These are phyloP conservation scores for Talaromyces verruculosus DNA, from an alignment of 2,329 filamentous ascomycete species.

Conservation along the genomic window DNA sequence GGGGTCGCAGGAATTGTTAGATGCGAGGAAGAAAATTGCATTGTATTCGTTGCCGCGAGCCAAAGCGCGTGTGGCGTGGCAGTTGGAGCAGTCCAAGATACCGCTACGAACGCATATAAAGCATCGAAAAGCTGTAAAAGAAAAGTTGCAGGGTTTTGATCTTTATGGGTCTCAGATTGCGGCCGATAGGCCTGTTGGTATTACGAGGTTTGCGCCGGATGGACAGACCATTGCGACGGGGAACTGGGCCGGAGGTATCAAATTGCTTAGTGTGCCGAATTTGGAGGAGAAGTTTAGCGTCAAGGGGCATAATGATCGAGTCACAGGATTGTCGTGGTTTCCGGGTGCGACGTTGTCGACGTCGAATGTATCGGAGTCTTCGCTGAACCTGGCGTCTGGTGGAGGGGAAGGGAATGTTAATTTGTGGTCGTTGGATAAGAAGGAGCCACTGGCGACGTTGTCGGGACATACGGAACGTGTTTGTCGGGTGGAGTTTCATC, in stretches of 20 bases:
- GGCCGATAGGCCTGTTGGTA: conserved; percentile 85
- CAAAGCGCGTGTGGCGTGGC: conserved; percentile 71
- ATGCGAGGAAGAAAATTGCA: conserved; percentile 76
- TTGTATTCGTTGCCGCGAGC: conserved; percentile 80
- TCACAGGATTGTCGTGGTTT: conserved; percentile 88
- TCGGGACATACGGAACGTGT: conserved; percentile 83
- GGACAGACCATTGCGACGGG: conserved; percentile 82
- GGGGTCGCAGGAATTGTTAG: conserved; percentile 70
- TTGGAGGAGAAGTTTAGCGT: conserved; percentile 73
- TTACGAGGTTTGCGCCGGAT: conserved; percentile 85
- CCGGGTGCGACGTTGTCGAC: conserved; percentile 75
- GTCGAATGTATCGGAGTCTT: conserved; percentile 67
- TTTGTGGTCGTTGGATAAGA: conserved; percentile 84
- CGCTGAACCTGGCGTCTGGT: conserved; percentile 84
- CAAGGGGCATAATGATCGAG: conserved; percentile 81
- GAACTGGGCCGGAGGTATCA: conserved; percentile 89
- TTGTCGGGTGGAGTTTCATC: conserved; percentile 91
- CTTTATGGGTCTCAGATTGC: conserved; percentile 92
- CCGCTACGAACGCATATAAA: conserved; percentile 87
- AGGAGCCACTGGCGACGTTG: conserved; percentile 79
- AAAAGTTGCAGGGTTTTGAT: conserved; percentile 77
- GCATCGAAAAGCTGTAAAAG: conserved; percentile 85
- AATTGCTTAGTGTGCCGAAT: conserved; percentile 78
- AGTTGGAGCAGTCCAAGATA: conserved; percentile 78
- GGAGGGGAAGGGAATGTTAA: conserved; percentile 85